Conservation (phyloP, 257 asterid species). For the Ilex aquifolium region DNA sequence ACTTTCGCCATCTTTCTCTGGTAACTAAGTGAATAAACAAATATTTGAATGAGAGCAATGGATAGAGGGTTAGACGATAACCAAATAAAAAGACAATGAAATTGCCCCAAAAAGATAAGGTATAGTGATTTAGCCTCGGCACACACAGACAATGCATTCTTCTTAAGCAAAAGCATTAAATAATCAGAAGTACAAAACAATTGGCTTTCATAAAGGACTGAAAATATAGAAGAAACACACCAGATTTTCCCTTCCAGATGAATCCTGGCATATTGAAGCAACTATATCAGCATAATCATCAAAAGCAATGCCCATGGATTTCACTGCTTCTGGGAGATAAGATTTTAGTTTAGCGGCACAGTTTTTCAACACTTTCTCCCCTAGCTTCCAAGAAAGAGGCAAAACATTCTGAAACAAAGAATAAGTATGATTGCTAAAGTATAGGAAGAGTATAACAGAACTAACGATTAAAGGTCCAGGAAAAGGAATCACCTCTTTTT, state of each 20-base stretch:
- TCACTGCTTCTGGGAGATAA: constrained; percentile 26
- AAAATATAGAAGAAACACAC: constrained; percentile 5
- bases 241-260: constrained; percentile 14
- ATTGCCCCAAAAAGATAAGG: no score
- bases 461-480: not conserved
- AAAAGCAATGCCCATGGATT: constrained; percentile 14
- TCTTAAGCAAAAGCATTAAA: no score
- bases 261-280: constrained; percentile 25
- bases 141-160: no score
- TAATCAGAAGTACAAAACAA: no score
- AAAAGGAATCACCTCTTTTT: constrained; percentile 34
- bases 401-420: constrained; percentile 22
- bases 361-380: constrained; percentile 22
- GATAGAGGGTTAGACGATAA: no score
- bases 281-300: constrained; percentile 18
- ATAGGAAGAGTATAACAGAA: not conserved
- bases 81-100: no score
- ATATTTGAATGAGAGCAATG: no score
- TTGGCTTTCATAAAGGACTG: no score
- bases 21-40: no score
- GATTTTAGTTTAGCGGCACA: constrained; percentile 27
- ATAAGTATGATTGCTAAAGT: constrained; percentile 5
- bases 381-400: constrained; percentile 28
- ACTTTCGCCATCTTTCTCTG: no score
- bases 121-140: no score